A percentile compares a stretch with the other conserved stretches of the same genome.
These are phyloP conservation scores for Nakazawaea pomicola DNA, from an alignment of 805 yeast genomes.

Conservation along the genomic window DNA sequence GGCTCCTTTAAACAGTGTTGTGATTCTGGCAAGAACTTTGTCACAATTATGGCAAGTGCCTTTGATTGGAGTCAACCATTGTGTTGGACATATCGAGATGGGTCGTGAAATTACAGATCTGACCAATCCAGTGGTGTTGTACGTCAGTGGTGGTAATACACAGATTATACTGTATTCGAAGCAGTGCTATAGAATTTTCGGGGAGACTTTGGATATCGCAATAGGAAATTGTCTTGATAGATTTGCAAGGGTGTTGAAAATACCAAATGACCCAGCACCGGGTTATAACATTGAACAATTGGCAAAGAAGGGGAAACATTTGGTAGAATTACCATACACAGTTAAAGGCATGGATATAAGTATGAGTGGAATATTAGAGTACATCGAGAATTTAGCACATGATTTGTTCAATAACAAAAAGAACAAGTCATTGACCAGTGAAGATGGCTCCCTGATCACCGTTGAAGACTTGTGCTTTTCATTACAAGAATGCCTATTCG, in stretches of 20 bases:
- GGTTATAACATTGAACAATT: constrained; percentile 96
- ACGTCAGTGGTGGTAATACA: constrained; percentile 98
- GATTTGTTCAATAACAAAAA: constrained; percentile 52
- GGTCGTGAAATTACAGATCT: constrained; percentile 99
- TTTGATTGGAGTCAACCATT: constrained; percentile 91
- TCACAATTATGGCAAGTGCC: constrained; percentile 79
- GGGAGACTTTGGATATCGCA: constrained; percentile 97
- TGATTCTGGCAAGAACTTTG: constrained; percentile 84
- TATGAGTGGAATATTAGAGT: constrained; percentile 92
- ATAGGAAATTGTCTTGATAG: constrained; percentile 96
- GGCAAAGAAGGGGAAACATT: constrained; percentile 63
- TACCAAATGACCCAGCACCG: constrained; percentile 92
- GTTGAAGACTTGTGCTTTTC: constrained; percentile 90
- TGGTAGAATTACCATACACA: constrained; percentile 85
- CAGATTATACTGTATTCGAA: constrained; percentile 96
- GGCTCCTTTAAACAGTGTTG: constrained; percentile 93
- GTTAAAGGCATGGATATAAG: constrained; percentile 98
- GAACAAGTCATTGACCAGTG: constrained; percentile 34
- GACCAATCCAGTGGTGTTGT: constrained; percentile 90
- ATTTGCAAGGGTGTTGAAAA: constrained; percentile 86
- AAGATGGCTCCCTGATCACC: constrained; percentile 47
- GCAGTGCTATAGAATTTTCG: constrained; percentile 93
- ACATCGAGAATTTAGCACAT: constrained; percentile 74
- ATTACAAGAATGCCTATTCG: constrained; percentile 85
- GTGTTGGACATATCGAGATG: constrained; percentile 98